These are phyloP conservation scores for Aristolochia contorta DNA, from an alignment of 164 flowering plant genomes.

Conservation along the genomic window DNA sequence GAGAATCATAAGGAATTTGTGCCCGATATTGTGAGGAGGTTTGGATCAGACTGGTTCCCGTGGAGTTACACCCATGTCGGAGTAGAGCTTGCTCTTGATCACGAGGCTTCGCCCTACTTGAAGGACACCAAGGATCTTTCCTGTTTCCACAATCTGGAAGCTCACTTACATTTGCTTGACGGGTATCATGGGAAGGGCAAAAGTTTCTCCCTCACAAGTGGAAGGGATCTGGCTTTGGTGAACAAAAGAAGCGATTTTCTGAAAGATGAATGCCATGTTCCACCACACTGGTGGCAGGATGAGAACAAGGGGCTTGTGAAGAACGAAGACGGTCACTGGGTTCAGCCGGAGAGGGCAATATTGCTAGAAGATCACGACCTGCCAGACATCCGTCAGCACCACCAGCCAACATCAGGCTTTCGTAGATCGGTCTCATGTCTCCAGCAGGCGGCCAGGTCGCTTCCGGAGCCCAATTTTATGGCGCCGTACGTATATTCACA, in stretches of 20 bases:
- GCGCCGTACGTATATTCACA: too few relatives aligned
- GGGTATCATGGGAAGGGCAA: slow-evolving; percentile 51
- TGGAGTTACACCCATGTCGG: slow-evolving; percentile 90
- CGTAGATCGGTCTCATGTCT: too few relatives aligned
- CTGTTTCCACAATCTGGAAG: slow-evolving; percentile 56
- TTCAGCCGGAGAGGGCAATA: slow-evolving; percentile 48
- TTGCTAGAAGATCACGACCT: slow-evolving; percentile 60
- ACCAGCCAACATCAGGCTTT: too few relatives aligned
- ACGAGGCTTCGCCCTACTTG: slow-evolving; percentile 39
- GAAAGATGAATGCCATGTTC: slow-evolving; percentile 45
- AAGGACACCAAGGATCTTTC: slow-evolving; percentile 26
- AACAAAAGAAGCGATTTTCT: slow-evolving; percentile 57
- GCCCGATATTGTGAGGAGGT: slow-evolving; percentile 30
- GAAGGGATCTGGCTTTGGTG: slow-evolving; percentile 57
- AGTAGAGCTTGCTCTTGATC: slow-evolving; percentile 51
- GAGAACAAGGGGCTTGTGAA: slow-evolving; percentile 81
- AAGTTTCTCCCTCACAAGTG: slow-evolving; percentile 25
- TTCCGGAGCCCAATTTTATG: too few relatives aligned
- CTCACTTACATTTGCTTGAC: slow-evolving; percentile 51
- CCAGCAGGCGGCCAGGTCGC: too few relatives aligned
- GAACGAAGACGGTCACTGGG: slow-evolving; percentile 59
- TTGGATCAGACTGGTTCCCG: slow-evolving; percentile 36
- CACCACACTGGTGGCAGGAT: slow-evolving; percentile 70
- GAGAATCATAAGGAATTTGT: slow-evolving; percentile 57
- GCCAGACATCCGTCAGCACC: slow-evolving; percentile 25